Base-by-base conservation (phyloP, 2,329 filamentous ascomycete genomes). In the Scleromitrula shiraiana region DNA sequence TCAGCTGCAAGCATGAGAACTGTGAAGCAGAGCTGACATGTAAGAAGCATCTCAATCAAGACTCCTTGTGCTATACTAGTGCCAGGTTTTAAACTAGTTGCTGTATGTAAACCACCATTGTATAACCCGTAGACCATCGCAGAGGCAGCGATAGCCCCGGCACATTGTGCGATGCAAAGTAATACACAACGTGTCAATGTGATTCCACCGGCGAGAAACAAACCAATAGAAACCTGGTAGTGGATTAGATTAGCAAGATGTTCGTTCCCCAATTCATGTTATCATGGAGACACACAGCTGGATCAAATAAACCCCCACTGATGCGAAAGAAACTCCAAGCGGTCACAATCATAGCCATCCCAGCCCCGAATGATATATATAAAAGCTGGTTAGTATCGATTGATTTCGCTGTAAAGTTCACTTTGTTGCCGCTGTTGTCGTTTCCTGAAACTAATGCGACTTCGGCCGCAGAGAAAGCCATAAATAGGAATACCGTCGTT, bases 281-380 rank as follows among this genome's bases (percentile, higher is more conserved):
- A 19, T 14, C 15, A 8, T 10, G 17, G 19, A 15, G 4, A 51
- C 65, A 41, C 65, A 72, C 70, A 35, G 65, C 67, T 2, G 73
- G 73, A 49, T 75, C 76, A 57, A 76, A 76, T 14, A 75, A 59
- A 3, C 71, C 72, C 20, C 73, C 73, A 3, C 69, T 72, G 24
- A 76, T 67, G 14, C 73, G 67, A 55, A 70, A 76, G 56, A 77
- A 77, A 1, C 73, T 68, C 73, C 74, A 76, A 4, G 70, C 71
- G 52, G 75, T 75, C 45, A 72, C 71, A 2, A 68, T 68, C 45
- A 75, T 59, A 19, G 23, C 49, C 33, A 49, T 56, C 9, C 58
- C 61, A 39, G 55, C 57, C 1, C 49, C 49, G 24, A 57, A 41
- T 9, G 50, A 26, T 26, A 46, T 45, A 48, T 63, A 67, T 4